Evolutionary conservation across 2,329 filamentous ascomycete species (phyloP).

Genomic region (Fusarium coffeatum): DNA sequence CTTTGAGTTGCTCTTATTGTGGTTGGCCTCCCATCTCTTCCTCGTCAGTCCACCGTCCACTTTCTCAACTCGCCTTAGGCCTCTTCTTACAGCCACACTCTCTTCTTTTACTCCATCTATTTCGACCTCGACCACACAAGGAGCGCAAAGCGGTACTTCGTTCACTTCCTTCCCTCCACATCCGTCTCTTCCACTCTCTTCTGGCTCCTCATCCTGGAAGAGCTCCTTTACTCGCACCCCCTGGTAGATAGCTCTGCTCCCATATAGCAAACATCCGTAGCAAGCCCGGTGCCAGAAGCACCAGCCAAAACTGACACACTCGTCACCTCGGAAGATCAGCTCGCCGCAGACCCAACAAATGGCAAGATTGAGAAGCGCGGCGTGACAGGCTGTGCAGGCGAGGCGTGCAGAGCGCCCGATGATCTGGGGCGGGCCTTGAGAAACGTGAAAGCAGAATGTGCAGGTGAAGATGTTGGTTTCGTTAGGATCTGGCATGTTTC

Average conservation of each 20-base stretch:
- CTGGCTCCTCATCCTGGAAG: constrained; percentile 39
- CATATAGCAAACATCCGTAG: constrained; percentile 67
- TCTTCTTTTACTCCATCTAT: constrained; percentile 48
- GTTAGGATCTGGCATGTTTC: constrained; percentile 23
- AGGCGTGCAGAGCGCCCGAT: constrained; percentile 62
- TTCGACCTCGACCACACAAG: constrained; percentile 58
- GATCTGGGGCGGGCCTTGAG: constrained; percentile 51
- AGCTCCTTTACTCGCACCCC: constrained; percentile 53
- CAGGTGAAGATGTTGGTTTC: constrained; percentile 60
- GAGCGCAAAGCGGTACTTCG: constrained; percentile 62
- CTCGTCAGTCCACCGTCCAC: constrained; percentile 61
- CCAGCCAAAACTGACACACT: constrained; percentile 69
- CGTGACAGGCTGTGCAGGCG: constrained; percentile 61
- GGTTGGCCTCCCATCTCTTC: constrained; percentile 55
- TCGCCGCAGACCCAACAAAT: constrained; percentile 70
- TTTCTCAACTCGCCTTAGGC: constrained; percentile 57
- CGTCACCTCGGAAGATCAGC: constrained; percentile 63
- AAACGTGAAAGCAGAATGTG: constrained; percentile 65
- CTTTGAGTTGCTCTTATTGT: constrained; percentile 14
- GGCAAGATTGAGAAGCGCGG: constrained; percentile 62
- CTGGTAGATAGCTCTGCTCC: constrained; percentile 53
- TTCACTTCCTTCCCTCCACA: constrained; percentile 55
- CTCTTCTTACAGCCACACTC: constrained; percentile 55
- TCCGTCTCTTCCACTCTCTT: neutral
- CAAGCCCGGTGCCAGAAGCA: constrained; percentile 69